Evolutionary conservation across 2,329 filamentous ascomycete genomes (phyloP).

Genomic region (Neoarthrinium moseri): DNA sequence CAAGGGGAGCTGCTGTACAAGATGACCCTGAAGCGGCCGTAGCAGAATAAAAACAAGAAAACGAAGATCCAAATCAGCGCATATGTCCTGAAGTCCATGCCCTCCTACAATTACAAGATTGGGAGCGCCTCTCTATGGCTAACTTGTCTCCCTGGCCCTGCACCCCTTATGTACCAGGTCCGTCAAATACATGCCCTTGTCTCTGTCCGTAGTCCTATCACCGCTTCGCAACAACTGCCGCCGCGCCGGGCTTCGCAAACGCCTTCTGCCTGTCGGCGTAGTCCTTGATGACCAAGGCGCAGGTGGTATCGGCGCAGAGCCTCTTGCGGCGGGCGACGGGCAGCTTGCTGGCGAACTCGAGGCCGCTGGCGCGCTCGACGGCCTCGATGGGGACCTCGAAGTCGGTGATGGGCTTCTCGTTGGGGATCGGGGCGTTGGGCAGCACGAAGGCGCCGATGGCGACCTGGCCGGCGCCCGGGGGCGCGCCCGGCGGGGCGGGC

Average conservation of each 20-base stretch:
- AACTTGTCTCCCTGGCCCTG: constrained; percentile 7
- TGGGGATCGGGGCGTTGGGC: constrained; percentile 86
- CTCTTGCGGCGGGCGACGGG: constrained; percentile 70
- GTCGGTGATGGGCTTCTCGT: constrained; percentile 80
- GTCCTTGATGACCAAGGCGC: constrained; percentile 80
- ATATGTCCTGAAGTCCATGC: background rate
- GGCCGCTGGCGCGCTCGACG: constrained; percentile 85
- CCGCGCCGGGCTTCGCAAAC: constrained; percentile 39
- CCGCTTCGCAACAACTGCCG: constrained; percentile 13
- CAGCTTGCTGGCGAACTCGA: constrained; percentile 86
- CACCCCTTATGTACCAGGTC: too few relatives aligned
- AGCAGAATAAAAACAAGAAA: constrained; percentile 9
- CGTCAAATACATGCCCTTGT: too few relatives aligned
- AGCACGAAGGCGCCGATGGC: constrained; percentile 92
- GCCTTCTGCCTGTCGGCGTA: constrained; percentile 64
- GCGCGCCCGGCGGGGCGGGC: constrained; percentile 56
- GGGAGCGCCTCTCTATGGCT: background rate
- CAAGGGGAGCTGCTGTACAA: background rate
- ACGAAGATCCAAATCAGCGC: background rate
- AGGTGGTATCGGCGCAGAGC: constrained; percentile 83
- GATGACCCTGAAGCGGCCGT: background rate
- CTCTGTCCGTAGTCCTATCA: background rate
- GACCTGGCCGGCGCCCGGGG: constrained; percentile 63
- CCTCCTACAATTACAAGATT: constrained; percentile 11
- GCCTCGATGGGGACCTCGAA: constrained; percentile 95